These are phyloP conservation scores for Ophidiomyces ophidiicola DNA, from an alignment of 2,329 filamentous ascomycete species.

Conservation along the genomic window DNA sequence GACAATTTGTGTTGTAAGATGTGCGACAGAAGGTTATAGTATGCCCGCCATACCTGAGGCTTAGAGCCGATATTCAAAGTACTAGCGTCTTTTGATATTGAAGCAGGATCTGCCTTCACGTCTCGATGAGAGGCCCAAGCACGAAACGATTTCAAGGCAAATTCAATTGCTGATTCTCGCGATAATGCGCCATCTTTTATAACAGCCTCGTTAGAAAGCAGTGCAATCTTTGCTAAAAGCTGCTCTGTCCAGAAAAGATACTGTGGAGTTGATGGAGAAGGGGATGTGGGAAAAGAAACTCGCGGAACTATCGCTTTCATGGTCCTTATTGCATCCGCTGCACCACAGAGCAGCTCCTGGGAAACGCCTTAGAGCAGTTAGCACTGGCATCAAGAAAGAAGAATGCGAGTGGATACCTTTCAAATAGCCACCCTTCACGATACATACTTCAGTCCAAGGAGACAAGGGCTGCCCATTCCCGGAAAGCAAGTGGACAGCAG, in stretches of 20 bases:
- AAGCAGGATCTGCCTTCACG: slow-evolving; percentile 22
- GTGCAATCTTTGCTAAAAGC: slow-evolving; percentile 61
- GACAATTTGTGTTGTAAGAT: slow-evolving; percentile 48
- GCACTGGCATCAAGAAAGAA: slow-evolving; percentile 10
- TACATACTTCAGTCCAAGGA: slow-evolving; percentile 72
- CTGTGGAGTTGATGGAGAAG: slow-evolving; percentile 45
- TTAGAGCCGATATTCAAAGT: slow-evolving; percentile 20
- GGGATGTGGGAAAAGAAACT: slow-evolving; percentile 33
- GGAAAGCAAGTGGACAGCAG: slow-evolving; percentile 43
- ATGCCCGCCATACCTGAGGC: slow-evolving; percentile 63
- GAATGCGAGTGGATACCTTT: slow-evolving; percentile 46
- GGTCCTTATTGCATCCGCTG: slow-evolving; percentile 50
- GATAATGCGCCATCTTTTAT: slow-evolving; percentile 16
- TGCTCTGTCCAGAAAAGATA: slow-evolving; percentile 68
- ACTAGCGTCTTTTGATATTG: slow-evolving; percentile 16
- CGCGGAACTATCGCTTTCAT: slow-evolving; percentile 56
- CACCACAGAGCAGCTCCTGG: slow-evolving; percentile 32
- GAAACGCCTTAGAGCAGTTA: slow-evolving; percentile 30
- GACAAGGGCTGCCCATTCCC: slow-evolving; percentile 42
- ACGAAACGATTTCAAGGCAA: slow-evolving; percentile 39
- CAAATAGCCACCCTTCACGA: slow-evolving; percentile 65
- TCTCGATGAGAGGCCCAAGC: slow-evolving; percentile 31
- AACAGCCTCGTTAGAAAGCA: slow-evolving; percentile 49
- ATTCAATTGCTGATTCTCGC: slow-evolving; percentile 22
- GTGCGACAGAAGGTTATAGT: slow-evolving; percentile 67